phyloP scores from a whole-genome alignment of 345 rosid genomes.

The Sisymbrium irio region DNA sequence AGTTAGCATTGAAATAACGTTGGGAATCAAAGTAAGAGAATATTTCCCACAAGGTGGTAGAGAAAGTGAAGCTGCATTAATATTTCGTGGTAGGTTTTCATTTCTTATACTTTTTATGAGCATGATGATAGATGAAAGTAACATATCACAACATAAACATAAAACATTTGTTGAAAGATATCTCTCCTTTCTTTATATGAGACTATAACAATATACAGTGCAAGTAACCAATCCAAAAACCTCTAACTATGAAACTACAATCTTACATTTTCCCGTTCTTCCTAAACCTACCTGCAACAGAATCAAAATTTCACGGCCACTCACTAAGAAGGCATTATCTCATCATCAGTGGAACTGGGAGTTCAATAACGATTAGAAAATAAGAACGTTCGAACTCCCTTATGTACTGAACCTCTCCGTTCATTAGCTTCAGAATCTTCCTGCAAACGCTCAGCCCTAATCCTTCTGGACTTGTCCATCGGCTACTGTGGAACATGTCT shows the following conservation, averaged over 20 bases:
- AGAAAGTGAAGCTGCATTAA: too few relatives aligned
- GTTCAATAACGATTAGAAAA: constrained; percentile 67
- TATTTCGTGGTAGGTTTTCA: too few relatives aligned
- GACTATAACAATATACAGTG: not conserved
- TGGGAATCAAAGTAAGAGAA: too few relatives aligned
- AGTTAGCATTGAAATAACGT: too few relatives aligned
- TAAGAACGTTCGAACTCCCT: constrained; percentile 75
- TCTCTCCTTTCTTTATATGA: not conserved
- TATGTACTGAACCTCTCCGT: constrained; percentile 87
- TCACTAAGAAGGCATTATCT: not conserved
- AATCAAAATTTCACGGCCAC: not conserved
- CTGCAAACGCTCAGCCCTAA: constrained; percentile 86
- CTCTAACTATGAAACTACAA: not conserved
- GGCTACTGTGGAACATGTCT: constrained; percentile 80
- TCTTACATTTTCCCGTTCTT: too few relatives aligned
- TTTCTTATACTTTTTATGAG: too few relatives aligned
- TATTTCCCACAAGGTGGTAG: too few relatives aligned
- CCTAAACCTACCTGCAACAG: not conserved
- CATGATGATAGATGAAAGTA: too few relatives aligned
- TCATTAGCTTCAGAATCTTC: constrained; percentile 83
- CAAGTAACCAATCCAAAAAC: too few relatives aligned
- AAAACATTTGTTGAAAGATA: too few relatives aligned
- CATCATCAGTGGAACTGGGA: constrained; percentile 42
- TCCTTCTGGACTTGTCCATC: constrained; percentile 81
- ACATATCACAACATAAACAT: too few relatives aligned